phyloP scores from a whole-genome alignment of 2,329 filamentous ascomycete genomes.

The Juglanconis juglandina region DNA sequence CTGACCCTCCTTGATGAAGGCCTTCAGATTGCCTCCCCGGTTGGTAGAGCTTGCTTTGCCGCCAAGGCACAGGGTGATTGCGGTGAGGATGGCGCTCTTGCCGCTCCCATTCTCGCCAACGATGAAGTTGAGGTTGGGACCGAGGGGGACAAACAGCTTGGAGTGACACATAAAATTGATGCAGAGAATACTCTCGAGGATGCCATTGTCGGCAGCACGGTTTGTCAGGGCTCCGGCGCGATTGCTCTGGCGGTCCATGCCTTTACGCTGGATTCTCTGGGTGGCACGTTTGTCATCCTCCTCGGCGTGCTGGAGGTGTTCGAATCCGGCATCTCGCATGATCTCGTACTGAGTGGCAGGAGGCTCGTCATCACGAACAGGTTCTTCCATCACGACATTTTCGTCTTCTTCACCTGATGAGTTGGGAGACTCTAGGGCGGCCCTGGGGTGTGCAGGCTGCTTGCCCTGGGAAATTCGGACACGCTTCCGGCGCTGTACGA shows the following conservation, averaged over 20 bases:
- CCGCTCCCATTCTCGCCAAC: constrained; percentile 97
- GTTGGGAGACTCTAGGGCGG: constrained; percentile 18
- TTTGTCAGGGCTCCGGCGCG: constrained; percentile 53
- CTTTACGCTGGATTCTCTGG: constrained; percentile 46
- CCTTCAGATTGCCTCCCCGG: constrained; percentile 83
- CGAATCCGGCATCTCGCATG: constrained; percentile 57
- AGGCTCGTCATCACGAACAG: constrained; percentile 28
- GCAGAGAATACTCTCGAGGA: constrained; percentile 83
- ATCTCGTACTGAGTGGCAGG: constrained; percentile 60
- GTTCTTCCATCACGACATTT: constrained; percentile 24
- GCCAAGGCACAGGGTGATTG: constrained; percentile 89
- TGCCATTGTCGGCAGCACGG: constrained; percentile 73
- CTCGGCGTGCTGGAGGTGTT: constrained; percentile 54
- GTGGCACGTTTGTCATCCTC: constrained; percentile 62
- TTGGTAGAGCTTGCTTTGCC: constrained; percentile 92
- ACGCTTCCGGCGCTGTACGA: constrained; percentile 35
- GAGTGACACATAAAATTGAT: constrained; percentile 96
- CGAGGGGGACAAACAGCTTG: constrained; percentile 76
- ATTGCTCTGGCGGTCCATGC: constrained; percentile 32
- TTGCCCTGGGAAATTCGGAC: constrained; percentile 34
- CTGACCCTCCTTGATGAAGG: constrained; percentile 81
- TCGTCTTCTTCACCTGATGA: constrained; percentile 26
- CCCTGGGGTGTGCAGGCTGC: constrained; percentile 27
- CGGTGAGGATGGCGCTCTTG: constrained; percentile 93
- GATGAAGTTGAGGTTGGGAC: constrained; percentile 95